Base-by-base conservation (phyloP, 1,284 basidiomycete genomes). In the Trichosporon coremiiforme region DNA sequence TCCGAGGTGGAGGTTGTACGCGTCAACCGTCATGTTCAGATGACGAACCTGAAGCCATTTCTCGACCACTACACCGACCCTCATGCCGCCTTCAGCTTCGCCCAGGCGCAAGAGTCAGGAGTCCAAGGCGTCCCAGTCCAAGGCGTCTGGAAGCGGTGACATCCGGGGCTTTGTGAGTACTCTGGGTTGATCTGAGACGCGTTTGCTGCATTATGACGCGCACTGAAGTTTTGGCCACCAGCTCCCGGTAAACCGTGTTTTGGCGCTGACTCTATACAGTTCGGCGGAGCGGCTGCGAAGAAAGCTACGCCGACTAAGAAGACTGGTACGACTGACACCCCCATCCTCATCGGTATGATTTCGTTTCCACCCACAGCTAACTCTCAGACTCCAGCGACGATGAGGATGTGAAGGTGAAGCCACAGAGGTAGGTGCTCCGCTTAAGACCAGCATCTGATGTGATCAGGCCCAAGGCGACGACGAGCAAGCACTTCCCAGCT, bases 61-160 rank as follows among this genome's bases (percentile, higher is more conserved):
- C 29, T 17, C 29, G 57, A 7, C 29, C 31, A 62, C 57, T n/a
- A 20, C 31, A 62, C 57, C 57, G 31, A 17, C 57, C 57, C 31
- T 17, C 29, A 62, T 62, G 57, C 57, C 57, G 57, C 57, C 57
- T 15, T 62, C 57, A 31, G 57, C 57, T n/a, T 62, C 57, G 20
- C 57, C 57, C 8, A 31, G 57, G 57, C 57, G 57, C 57, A 62
- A 62, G 57, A 62, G 57, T n/a, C 57, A 62, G 57, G 57, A 62
- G 5, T 62, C 57, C 4, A 62, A 62, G 57, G 17, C 57, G 31
- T 33, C 57, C 20, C 50, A 53, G 29, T 62, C 57, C 29, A 62
- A 62, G 57, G 57, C 50, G 50, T 20, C 57, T 62, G 57, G 29
- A 35, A 62, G 57, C n/a, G 57, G 57, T 8, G 57, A 62, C 31